A percentile compares a stretch with the other conserved stretches of the same genome.
phyloP scores from a whole-genome alignment of 2,329 filamentous ascomycete species.

The Phaeosphaeria sp. region DNA sequence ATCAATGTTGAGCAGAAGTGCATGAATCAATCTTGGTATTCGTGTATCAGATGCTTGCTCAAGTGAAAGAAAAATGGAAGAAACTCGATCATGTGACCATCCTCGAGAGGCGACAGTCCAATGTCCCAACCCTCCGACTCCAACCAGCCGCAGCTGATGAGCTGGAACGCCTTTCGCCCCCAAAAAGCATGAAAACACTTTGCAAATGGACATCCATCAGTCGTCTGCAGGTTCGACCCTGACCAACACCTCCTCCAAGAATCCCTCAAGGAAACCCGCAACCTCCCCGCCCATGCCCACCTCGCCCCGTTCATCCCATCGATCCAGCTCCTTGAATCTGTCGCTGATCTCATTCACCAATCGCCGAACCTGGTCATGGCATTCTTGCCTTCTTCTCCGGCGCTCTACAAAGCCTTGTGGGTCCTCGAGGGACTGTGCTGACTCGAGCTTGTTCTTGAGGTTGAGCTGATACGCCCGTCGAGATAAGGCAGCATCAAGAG shows the following conservation, averaged over 20 bases:
- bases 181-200: not conserved
- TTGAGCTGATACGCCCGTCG: slow-evolving; percentile 70
- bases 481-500: slow-evolving; percentile 87
- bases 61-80: not conserved
- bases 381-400: slow-evolving; percentile 56
- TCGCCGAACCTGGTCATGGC: slow-evolving; percentile 82
- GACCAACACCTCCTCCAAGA: slow-evolving; percentile 92
- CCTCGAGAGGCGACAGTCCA: too few species aligned
- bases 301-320: slow-evolving; percentile 82
- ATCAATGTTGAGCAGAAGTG: not conserved
- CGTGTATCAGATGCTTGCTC: not conserved
- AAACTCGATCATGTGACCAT: not conserved
- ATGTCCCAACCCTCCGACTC: too few species aligned
- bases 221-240: slow-evolving; percentile 88
- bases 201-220: slow-evolving; percentile 11
- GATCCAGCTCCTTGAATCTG: slow-evolving; percentile 88
- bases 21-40: not conserved
- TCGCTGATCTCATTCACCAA: slow-evolving; percentile 83
- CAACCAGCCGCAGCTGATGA: not conserved
- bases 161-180: not conserved
- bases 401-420: slow-evolving; percentile 58
- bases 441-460: slow-evolving; percentile 50
- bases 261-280: slow-evolving; percentile 84
- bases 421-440: slow-evolving; percentile 57
- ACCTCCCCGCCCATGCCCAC: slow-evolving; percentile 95